Percentiles rank a stretch among this genome's conserved stretches.
phyloP scores from a whole-genome alignment of 495 filamentous ascomycete genomes.

The Paragyromitra xinjiangensis region DNA sequence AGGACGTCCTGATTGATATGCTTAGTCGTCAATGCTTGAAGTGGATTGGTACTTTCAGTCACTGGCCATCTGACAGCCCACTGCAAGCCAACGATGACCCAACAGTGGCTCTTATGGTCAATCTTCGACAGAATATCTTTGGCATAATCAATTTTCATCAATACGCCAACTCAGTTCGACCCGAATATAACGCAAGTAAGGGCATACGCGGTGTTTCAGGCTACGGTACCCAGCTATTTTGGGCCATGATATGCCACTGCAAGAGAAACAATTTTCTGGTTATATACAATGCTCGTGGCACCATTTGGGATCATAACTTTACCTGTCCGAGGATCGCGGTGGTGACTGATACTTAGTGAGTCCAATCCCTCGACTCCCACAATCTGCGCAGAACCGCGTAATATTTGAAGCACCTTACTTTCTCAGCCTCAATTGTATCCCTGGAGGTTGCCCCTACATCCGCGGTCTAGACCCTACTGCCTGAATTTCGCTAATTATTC shows the following conservation, averaged over 20 bases:
- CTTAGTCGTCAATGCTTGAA: slow-evolving; percentile 40
- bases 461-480: background rate
- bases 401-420: background rate
- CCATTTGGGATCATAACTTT: slow-evolving; percentile 40
- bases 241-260: slow-evolving; percentile 50
- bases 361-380: background rate
- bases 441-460: background rate
- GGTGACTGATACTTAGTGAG: slow-evolving; percentile 42
- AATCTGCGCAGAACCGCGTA: no score
- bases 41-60: slow-evolving; percentile 36
- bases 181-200: background rate
- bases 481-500: slow-evolving; percentile 28
- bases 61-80: slow-evolving; percentile 11
- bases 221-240: slow-evolving; percentile 17
- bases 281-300: slow-evolving; percentile 31
- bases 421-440: background rate
- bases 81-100: background rate
- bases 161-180: slow-evolving; percentile 12
- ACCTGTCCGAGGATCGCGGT: slow-evolving; percentile 38
- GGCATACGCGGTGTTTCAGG: background rate
- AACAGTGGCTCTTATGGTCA: background rate
- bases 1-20: slow-evolving; percentile 24
- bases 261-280: slow-evolving; percentile 36
- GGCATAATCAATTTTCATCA: slow-evolving; percentile 46
- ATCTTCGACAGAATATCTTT: slow-evolving; percentile 37